Base-by-base conservation (phyloP, 495 filamentous ascomycete species). In the Echria macrotheca region DNA sequence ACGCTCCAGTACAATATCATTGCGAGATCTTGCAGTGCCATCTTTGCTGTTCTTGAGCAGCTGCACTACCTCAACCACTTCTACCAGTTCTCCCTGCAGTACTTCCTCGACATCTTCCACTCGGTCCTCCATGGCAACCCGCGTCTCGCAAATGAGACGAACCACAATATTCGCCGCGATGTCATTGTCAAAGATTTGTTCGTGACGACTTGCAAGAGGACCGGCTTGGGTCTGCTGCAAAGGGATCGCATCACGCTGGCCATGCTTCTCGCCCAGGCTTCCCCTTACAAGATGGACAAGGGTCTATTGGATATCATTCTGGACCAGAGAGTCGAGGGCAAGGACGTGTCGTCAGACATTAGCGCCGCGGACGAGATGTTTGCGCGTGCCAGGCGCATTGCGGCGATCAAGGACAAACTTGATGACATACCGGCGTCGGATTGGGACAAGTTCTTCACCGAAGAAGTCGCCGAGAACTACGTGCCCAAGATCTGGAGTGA, bases 1-100 rank as follows among this genome's bases (percentile, higher is more conserved):
- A 99, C 93, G 18, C 75, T 84, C 48, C 84, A 95, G 68, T 97
- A 97, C 76, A 85, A 84, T 60, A 82, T 90, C 55, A 88, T 97
- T 67, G 93, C 93, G 36, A 79, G 82, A 56, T 87, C 93, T 29
- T 99, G 93, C 78, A 95, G 90, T 69, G 89, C 91, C 39, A 90
- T 96, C 19, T 97, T 96, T 69, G 89, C 93, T 15, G 87, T 96
- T 21, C 76, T 99, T 39, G 94, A 97, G 69, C 91, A 97, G 65
- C 83, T 99, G 37, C 91, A 96, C 64, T 91, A 96, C 60, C 81
- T 99, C 64, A 96, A 99, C 63, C 94, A 97, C 73, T 97, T 97
- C 73, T 99, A 99, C 65, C 93, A 97, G 58, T 97, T 99, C 77
- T 97, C 94, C 17, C 76, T 99, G 39, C 90, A 95, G 70, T 98